Evolutionary conservation across 140 eudicot genomes (phyloP), one percentile per base, ranked within the genome.

Genomic region (Cichorium intybus): DNA sequence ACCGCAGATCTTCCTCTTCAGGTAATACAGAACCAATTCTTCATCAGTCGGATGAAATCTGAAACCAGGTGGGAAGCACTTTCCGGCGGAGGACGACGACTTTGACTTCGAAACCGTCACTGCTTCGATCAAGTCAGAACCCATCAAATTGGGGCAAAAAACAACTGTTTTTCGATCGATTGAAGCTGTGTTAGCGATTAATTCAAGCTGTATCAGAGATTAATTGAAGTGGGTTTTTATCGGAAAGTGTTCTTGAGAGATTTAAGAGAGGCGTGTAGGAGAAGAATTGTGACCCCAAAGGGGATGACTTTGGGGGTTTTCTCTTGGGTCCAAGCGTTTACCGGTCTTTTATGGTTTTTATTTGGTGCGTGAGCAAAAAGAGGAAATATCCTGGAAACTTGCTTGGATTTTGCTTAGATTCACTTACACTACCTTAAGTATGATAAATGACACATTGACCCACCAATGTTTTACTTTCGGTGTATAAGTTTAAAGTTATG

Each of bases 1-100:
- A 26, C 85, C 37, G 50, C 95, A 91, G 81, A 91, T 87, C 95
- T 91, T 91, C 59, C 85, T 61, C 75, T 91, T 91, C 20, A 91
- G 80, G 64, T 91, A 91, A 69, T 82, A 91, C 6, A 91, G 78
- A 55, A 91, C 78, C 47, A 91, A 74, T 65, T 91, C 97, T 65
- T 91, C 97, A 24, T 91, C 97, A 11, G 97, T 90, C 0, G 97
- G 97, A 60, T 90, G 97, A 48, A 90, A 90, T 28, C 97, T 81
- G 66, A 87, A 90, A 0, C 97, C 97, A 3, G 97, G 97, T 0
- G 96, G 91, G 27, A 86, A 87, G 37, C 37, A 28, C 1, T 81
- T 81, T 2, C 64, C 75, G 20, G 72, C 69, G 0, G 63, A 75
- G 0, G 79, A 76, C 67, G 72, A 33, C 20, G 76, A 69, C 48